Evolutionary conservation across 2,329 filamentous ascomycete genomes (phyloP).

Genomic region (Alternaria sp.): DNA sequence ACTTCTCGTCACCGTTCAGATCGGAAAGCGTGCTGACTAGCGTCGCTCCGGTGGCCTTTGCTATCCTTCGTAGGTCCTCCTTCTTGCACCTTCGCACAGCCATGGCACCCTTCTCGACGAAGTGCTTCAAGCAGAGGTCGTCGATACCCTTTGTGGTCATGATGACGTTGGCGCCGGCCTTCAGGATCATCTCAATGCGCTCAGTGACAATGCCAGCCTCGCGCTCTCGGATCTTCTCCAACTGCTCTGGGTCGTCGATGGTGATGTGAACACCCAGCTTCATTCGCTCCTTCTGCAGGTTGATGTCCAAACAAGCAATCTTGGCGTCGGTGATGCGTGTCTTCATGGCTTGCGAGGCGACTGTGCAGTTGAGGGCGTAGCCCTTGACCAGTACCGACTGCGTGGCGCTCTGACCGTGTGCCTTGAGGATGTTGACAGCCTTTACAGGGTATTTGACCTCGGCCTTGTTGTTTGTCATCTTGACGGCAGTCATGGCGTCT

Average conservation of each 20-base stretch:
- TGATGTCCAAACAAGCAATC: constrained; percentile 97
- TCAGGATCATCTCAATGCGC: constrained; percentile 95
- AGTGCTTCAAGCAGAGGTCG: constrained; percentile 91
- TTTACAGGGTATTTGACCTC: constrained; percentile 98
- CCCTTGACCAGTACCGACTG: constrained; percentile 94
- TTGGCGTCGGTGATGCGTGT: constrained; percentile 92
- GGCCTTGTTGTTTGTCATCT: constrained; percentile 87
- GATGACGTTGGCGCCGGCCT: constrained; percentile 94
- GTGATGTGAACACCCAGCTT: constrained; percentile 99
- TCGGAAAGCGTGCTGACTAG: constrained; percentile 93
- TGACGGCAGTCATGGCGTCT: constrained; percentile 94
- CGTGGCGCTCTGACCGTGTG: constrained; percentile 89
- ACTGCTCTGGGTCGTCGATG: constrained; percentile 93
- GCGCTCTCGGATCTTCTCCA: constrained; percentile 94
- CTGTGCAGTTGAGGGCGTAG: constrained; percentile 98
- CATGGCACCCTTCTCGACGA: constrained; percentile 95
- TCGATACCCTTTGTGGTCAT: constrained; percentile 99
- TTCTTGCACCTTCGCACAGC: constrained; percentile 97
- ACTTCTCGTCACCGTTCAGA: constrained; percentile 96
- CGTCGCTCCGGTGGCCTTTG: constrained; percentile 93
- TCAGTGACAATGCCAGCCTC: constrained; percentile 95
- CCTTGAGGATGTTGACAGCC: constrained; percentile 98
- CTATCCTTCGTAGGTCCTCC: constrained; percentile 95
- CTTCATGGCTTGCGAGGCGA: constrained; percentile 97
- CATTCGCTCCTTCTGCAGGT: constrained; percentile 98